Percentiles rank a stretch among this genome's conserved stretches.
Evolutionary conservation across 2,329 filamentous ascomycete species (phyloP).

Genomic region (Alternaria sp.): DNA sequence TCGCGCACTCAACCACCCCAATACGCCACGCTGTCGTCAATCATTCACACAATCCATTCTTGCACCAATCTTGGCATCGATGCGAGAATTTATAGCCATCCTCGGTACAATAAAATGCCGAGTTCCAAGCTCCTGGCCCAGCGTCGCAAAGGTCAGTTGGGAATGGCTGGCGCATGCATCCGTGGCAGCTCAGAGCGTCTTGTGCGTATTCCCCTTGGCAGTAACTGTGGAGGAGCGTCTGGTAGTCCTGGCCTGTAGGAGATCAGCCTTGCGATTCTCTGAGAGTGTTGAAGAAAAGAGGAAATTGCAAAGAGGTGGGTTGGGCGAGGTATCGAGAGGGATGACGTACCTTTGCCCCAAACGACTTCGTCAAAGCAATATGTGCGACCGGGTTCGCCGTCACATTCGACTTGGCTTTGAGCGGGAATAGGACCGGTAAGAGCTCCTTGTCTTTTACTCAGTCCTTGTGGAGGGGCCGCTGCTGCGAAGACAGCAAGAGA

Average conservation of each 20-base stretch:
- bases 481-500: not conserved
- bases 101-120: slow-evolving; percentile 20
- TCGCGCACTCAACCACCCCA: not conserved
- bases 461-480: slow-evolving; percentile 9
- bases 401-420: not conserved
- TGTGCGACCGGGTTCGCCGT: slow-evolving; percentile 3
- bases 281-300: not conserved
- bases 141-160: slow-evolving; percentile 18
- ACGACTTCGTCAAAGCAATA: slow-evolving; percentile 23
- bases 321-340: not conserved
- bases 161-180: slow-evolving; percentile 17
- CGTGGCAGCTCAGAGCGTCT: slow-evolving; percentile 25
- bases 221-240: slow-evolving; percentile 24
- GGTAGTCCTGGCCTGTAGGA: slow-evolving; percentile 13
- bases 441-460: not conserved
- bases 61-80: slow-evolving; percentile 14
- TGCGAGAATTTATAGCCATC: slow-evolving; percentile 10
- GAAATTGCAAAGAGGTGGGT: not conserved
- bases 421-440: not conserved
- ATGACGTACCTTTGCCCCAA: slow-evolving; percentile 12
- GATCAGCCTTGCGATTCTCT: not conserved
- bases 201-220: slow-evolving; percentile 18
- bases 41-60: slow-evolving; percentile 1
- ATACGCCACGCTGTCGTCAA: not conserved
- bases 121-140: slow-evolving; percentile 16